Base-by-base conservation (phyloP, 1,284 basidiomycete species). In the Ceratobasidium sp. region DNA sequence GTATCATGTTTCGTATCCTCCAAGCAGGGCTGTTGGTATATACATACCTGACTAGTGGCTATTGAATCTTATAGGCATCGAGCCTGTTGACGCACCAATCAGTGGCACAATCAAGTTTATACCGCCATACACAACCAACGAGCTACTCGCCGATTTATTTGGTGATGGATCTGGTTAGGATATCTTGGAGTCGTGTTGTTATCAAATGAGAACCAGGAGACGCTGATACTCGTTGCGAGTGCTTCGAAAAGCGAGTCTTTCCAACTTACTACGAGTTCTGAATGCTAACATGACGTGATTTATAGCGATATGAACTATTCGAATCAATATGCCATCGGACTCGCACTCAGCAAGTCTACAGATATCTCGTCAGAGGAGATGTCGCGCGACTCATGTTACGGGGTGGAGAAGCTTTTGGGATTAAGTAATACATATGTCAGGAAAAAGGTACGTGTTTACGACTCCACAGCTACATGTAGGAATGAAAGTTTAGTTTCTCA, bases 331-430 rank as follows among this genome's bases (percentile, higher is more conserved):
- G 95, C 96, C 10, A 98, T 99, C 54, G 98, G 98, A 23, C 90
- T 99, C 70, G 97, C 97, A 1, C 90, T 99, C 57, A 99, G 97
- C 83, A 99, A 98, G 0, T 99, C 99, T 84, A 98, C 97, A 80
- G 99, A 99, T 84, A 99, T 99, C 81, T 96, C 98, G 10, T 98
- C 96, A 13, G 98, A 99, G 85, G 96, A 98, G 86, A 98, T 98
- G 97, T 96, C 96, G 26, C 91, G 96, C 82, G 97, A 98, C 88
- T 88, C 98, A 82, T 94, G 94, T 65, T 97, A 98, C 83, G 98
- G 99, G 87, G 94, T 99, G 81, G 97, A 99, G 87, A 98, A 99
- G 87, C 88, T 99, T 7, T 87, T 99, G 80, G 97, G 97, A 12
- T 98, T 96, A 65, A 97, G 95, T 83, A 99, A 99, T 85, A 96